These are phyloP conservation scores for Citrus australasica DNA, from an alignment of 345 rosid genomes.

Conservation along the genomic window DNA sequence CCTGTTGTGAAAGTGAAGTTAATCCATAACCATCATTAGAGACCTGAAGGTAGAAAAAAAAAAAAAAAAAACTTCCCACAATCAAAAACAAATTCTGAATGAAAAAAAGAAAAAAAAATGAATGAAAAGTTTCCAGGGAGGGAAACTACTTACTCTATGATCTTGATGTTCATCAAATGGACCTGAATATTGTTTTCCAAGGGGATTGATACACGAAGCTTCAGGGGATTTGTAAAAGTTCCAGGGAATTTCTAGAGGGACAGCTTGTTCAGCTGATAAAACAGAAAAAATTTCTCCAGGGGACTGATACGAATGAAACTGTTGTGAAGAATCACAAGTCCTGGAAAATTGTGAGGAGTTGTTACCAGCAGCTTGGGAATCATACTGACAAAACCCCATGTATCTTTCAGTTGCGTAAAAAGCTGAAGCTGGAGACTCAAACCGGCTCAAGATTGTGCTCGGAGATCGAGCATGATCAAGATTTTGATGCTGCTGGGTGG, in stretches of 20 bases:
- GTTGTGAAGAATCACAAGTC: constrained; percentile 24
- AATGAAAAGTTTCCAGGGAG: background rate
- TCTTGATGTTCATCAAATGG: constrained; percentile 44
- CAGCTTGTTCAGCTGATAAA: constrained; percentile 18
- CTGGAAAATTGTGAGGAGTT: constrained; percentile 14
- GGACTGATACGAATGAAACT: constrained; percentile 21
- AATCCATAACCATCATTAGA: constrained; percentile 14
- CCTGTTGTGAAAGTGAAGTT: constrained; percentile 27
- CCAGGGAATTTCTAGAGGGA: constrained; percentile 7
- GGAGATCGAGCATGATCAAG: constrained; percentile 26
- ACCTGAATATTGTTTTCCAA: constrained; percentile 18
- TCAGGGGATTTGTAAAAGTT: constrained; percentile 11
- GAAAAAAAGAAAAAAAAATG: background rate
- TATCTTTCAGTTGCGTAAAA: constrained; percentile 49
- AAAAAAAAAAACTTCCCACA: background rate
- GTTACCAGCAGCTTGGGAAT: constrained; percentile 14
- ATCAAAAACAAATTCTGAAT: background rate
- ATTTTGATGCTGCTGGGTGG: constrained; percentile 10
- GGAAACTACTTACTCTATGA: constrained; percentile 40
- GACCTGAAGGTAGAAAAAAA: constrained; percentile 20
- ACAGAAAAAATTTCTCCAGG: constrained; percentile 16
- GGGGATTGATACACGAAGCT: constrained; percentile 11
- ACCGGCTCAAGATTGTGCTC: constrained; percentile 37
- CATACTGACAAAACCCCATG: constrained; percentile 49
- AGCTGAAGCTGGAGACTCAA: constrained; percentile 46